Evolutionary conservation across 2,329 filamentous ascomycete species (phyloP).

Genomic region (Phialophora chinensis): DNA sequence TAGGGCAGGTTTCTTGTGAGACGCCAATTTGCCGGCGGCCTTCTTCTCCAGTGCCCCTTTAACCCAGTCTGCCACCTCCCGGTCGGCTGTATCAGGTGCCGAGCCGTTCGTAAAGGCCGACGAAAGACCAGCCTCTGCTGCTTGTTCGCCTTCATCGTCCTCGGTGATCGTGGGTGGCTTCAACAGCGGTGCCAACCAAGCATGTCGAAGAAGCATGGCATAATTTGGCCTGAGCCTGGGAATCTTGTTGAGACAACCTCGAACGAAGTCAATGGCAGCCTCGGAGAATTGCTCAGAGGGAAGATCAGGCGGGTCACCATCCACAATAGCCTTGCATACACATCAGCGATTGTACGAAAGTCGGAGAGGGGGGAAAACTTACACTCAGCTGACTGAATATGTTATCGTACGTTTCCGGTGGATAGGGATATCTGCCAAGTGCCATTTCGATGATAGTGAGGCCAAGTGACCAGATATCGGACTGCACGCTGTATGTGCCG

Average conservation of each 20-base stretch:
- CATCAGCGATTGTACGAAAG: conserved; percentile 28
- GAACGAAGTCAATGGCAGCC: conserved; percentile 83
- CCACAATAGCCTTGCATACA: conserved; percentile 81
- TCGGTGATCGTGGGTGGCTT: conserved; percentile 77
- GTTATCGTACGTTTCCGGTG: conserved; percentile 95
- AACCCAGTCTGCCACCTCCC: conserved; percentile 88
- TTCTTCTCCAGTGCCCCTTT: conserved; percentile 71
- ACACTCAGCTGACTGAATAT: conserved; percentile 98
- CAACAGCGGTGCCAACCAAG: conserved; percentile 79
- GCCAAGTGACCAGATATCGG: conserved; percentile 96
- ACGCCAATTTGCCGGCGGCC: conserved; percentile 62
- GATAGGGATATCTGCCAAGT: conserved; percentile 92
- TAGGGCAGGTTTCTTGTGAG: conserved; percentile 74
- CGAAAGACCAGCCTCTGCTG: conserved; percentile 46
- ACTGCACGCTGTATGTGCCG: conserved; percentile 96
- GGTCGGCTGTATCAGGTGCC: conserved; percentile 65
- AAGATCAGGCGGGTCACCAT: conserved; percentile 91
- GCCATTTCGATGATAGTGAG: conserved; percentile 96
- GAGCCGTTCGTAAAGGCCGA: conserved; percentile 41
- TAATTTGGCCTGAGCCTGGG: conserved; percentile 94
- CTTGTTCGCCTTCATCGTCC: conserved; percentile 68
- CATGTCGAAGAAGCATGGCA: conserved; percentile 83
- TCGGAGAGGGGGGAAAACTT: conserved; percentile 56
- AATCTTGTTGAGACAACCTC: conserved; percentile 88
- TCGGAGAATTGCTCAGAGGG: conserved; percentile 79